Evolutionary conservation across 177 flowering plant genomes (phyloP).

Genomic region (Vitis hybrid): DNA sequence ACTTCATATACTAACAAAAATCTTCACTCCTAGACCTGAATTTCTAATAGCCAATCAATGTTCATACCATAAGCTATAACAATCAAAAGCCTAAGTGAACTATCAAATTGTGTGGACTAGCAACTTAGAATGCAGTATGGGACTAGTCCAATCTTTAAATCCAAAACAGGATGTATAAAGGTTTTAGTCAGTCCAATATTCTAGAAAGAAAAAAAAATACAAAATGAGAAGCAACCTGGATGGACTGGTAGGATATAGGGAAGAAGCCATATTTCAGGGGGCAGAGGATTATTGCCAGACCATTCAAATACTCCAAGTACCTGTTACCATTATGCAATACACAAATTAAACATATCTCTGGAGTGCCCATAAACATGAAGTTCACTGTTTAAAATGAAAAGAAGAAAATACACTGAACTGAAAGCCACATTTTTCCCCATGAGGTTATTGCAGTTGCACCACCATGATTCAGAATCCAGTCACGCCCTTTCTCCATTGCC

Average conservation of each 20-base stretch:
- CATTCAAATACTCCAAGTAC: conserved; percentile 72
- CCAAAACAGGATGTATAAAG: too few species aligned
- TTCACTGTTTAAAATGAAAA: conserved; percentile 5
- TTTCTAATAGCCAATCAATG: too few species aligned
- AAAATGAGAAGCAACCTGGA: conserved; percentile 42
- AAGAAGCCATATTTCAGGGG: conserved; percentile 68
- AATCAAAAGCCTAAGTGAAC: too few species aligned
- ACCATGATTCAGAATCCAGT: conserved; percentile 64
- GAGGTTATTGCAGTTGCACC: conserved; percentile 56
- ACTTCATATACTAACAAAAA: too few species aligned
- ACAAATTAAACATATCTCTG: neutral
- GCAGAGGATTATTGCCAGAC: conserved; percentile 67
- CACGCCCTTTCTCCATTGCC: conserved; percentile 52
- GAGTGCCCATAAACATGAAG: neutral
- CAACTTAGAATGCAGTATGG: too few species aligned
- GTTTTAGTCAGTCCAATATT: neutral
- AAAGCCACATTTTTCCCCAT: conserved; percentile 75
- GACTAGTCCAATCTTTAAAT: too few species aligned
- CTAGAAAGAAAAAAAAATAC: neutral
- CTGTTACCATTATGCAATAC: conserved; percentile 20
- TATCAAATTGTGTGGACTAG: too few species aligned
- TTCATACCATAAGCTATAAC: too few species aligned
- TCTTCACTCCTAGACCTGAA: too few species aligned
- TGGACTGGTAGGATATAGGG: conserved; percentile 56
- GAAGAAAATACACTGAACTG: conserved; percentile 34